Evolutionary conservation across 2,329 filamentous ascomycete species (phyloP), one percentile per base, ranked within the genome.

Genomic region (Botrytis byssoidea): DNA sequence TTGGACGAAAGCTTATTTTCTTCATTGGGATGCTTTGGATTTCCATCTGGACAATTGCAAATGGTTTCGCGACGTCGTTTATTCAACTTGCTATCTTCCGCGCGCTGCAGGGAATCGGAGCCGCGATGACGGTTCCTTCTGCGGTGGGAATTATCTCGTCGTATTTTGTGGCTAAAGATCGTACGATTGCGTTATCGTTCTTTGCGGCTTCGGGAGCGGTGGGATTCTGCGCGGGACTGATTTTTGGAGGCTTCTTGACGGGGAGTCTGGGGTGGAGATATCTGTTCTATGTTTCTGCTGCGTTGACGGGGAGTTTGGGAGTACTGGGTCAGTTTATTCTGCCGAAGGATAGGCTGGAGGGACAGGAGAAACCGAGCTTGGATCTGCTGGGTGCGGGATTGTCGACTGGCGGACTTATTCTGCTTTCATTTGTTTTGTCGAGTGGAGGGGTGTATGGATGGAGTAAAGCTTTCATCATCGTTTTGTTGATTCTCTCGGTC

Each of bases 71-170:
- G 0, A 80, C 81, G 12, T 84, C 83, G 0, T 86, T 85, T 42
- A 82, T 84, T 46, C 83, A 83, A 67, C 77, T 84, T 0, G 81
- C 83, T 2, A 80, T 82, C 6, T 84, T 84, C 71, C 83, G 85
- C n/a, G 85, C 84, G 0, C 78, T 86, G 0, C 84, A 86, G 64
- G 85, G 85, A 1, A 81, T 85, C 16, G 84, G 84, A 1, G 80
- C 84, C 1, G 84, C 85, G 9, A 82, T 86, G 82, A 85, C 84
- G 4, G 80, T 86, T 0, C 85, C 85, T 1, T 84, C 85, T 0
- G 83, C 83, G 0, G 84, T 86, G 0, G 82, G 84, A 2, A 83
- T 86, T 35, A 85, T 86, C 70, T 82, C 79, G 67, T 85, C 78
- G 32, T 83, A 83, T 75, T 83, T 83, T 35, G 81, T 81, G 16